These are phyloP conservation scores for Solioccasus polychromus DNA, from an alignment of 768 basidiomycete species.

Conservation along the genomic window DNA sequence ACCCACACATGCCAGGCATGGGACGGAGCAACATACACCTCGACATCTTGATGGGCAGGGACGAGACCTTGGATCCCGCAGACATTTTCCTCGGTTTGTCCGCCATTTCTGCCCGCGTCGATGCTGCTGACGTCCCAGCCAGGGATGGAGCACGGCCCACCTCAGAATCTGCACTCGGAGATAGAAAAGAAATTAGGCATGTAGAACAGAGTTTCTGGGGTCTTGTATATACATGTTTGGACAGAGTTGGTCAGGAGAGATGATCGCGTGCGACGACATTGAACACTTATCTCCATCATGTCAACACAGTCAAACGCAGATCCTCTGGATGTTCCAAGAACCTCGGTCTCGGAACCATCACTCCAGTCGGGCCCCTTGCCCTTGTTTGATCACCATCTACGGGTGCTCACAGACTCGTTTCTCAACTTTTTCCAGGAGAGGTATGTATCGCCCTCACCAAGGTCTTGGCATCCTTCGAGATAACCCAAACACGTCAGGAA, in stretches of 20 bases:
- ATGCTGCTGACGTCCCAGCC: slow-evolving; percentile 1
- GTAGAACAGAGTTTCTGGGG: too few species aligned
- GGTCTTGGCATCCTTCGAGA: slow-evolving; percentile 17
- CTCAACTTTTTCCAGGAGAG: slow-evolving; percentile 84
- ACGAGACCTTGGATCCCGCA: slow-evolving; percentile 72
- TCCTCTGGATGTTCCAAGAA: slow-evolving; percentile 23
- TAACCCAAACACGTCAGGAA: slow-evolving; percentile 45
- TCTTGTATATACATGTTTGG: slow-evolving; percentile 1
- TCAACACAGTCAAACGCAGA: slow-evolving; percentile 20
- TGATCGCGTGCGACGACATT: slow-evolving; percentile 1
- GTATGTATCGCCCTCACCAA: slow-evolving; percentile 36
- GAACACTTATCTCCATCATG: slow-evolving; percentile 15
- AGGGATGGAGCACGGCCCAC: slow-evolving; percentile 54
- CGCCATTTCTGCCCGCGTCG: not conserved
- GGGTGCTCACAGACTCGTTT: slow-evolving; percentile 66
- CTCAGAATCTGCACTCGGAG: slow-evolving; percentile 58
- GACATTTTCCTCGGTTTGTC: slow-evolving; percentile 79
- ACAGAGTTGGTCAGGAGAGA: slow-evolving; percentile 16
- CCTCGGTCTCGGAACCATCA: slow-evolving; percentile 28
- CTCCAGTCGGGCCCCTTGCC: slow-evolving; percentile 53
- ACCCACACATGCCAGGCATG: slow-evolving; percentile 61
- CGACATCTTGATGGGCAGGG: slow-evolving; percentile 91
- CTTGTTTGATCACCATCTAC: slow-evolving; percentile 71
- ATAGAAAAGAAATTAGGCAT: slow-evolving; percentile 62
- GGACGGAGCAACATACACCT: slow-evolving; percentile 78